Base-by-base conservation (phyloP, 1,139 yeast species). In the Yamadazyma blattariae region DNA sequence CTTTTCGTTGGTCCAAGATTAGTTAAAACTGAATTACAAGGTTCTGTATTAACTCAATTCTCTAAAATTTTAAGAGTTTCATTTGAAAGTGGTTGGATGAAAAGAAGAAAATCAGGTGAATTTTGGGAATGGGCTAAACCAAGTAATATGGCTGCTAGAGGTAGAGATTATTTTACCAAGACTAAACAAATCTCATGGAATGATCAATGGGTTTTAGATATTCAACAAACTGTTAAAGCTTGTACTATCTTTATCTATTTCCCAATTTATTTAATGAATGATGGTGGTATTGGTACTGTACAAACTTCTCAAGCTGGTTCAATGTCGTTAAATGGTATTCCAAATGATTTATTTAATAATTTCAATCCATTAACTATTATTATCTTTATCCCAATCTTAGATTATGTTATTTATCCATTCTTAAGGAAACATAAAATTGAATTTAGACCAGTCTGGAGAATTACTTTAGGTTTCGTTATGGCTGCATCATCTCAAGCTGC, bases 361-460 rank as follows among this genome's bases (percentile, higher is more conserved):
- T 77, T 82, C 57, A 82, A 82, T 53, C 83, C 88, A 23, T 64
- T 82, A 45, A 75, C 86, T 15, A 77, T 82, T 41, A 76, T 82
- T 46, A 60, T 81, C 17, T 61, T 79, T 44, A 79, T 82, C 46
- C 89, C 89, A 39, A 64, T 82, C 40, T 67, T 77, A 48, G 85
- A 82, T 51, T 68, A 70, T 42, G 44, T 63, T 12, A 36, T 82
- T 2, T 81, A 82, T 51, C 89, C 90, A 38, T 36, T 64, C n/a
- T 60, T 80, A 38, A 71, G 86, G 61, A 71, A 57, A 49, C 57
- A 54, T 39, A 64, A 60, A 30, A 63, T 67, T 35, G 57, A 60
- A 25, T 67, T 66, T 51, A 54, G 52, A 32, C 71, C 71, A 30
- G 62, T 59, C 26, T 53, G 54, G 44, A 59, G 69, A 50, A 62